These are phyloP conservation scores for Populus hybrid DNA, from an alignment of 441 rosid species.

Conservation along the genomic window DNA sequence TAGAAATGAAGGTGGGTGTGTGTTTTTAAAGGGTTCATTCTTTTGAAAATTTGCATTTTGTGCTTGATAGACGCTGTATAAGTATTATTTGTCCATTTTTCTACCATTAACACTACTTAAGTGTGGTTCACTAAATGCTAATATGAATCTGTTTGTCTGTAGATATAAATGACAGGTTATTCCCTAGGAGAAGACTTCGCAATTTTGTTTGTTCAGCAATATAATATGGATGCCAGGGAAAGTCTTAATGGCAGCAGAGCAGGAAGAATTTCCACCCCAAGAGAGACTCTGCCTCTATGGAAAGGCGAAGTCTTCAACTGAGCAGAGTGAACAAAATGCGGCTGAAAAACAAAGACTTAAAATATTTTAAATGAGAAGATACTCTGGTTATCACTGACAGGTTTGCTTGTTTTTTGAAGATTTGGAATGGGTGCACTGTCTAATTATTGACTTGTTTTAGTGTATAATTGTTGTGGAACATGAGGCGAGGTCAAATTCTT, in stretches of 20 bases:
- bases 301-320: not conserved
- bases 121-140: not conserved
- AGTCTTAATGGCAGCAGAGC: not conserved
- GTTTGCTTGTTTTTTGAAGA: not conserved
- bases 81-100: too few relatives aligned
- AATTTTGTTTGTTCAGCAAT: too few relatives aligned
- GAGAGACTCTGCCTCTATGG: not conserved
- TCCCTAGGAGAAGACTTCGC: too few relatives aligned
- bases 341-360: not conserved
- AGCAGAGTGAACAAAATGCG: not conserved
- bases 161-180: not conserved
- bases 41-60: not conserved
- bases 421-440: not conserved
- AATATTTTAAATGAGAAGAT: not conserved
- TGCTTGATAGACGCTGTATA: too few relatives aligned
- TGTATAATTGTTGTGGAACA: not conserved
- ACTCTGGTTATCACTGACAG: too few relatives aligned
- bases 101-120: not conserved
- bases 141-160: too few relatives aligned
- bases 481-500: not conserved
- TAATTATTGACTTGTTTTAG: not conserved
- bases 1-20: not conserved
- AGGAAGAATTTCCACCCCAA: not conserved
- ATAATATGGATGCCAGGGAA: not conserved
- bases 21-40: not conserved